Base-by-base conservation (phyloP, 2,329 filamentous ascomycete species). In the Cladosporium colombiae region DNA sequence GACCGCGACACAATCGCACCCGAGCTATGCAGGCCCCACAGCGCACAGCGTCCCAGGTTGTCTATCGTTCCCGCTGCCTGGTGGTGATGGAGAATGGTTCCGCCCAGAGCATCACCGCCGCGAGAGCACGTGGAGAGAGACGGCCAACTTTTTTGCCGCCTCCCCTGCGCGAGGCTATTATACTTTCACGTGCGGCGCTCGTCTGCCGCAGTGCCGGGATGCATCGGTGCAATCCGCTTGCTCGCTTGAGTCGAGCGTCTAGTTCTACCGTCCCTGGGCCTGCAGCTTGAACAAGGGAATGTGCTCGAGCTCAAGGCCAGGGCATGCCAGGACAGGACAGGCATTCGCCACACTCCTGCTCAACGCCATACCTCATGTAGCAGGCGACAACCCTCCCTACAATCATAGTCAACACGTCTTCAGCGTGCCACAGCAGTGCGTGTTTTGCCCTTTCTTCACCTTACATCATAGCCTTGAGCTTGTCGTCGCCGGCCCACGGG, bases 401-500 rank as follows among this genome's bases (percentile, higher is more conserved):
- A 35, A n/a, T 27, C 23, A 29, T 18, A 16, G 5, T 25, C 23
- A 29, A 25, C 55, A 33, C 33, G 33, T 40, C n/a, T 23, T 57
- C 31, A 56, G 21, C 55, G n/a, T 37, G 33, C 18, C 21, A 57
- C 55, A 57, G n/a, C 40, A 35, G 29, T 33, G 18, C 52, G 52
- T 21, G 31, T 55, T 55, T 55, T 55, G n/a, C 18, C 55, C 55
- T 33, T 60, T 60, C 57, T 60, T 60, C 57, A 60, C 21, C 23
- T 56, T 63, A 52, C 61, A 56, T 63, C 61, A 46, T 31, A 27
- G 44, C 25, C 61, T 56, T 49, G 60, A 62, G 60, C 60, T 62
- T 53, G 46, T 14, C 46, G 37, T 21, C 25, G 44, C 27, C 46
- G 59, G 59, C 59, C 59, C 59, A 62, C 44, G 59, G 59, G 59